phyloP scores from a whole-genome alignment of 225 moss, liverwort and hornwort species.

The Neckera pumila region DNA sequence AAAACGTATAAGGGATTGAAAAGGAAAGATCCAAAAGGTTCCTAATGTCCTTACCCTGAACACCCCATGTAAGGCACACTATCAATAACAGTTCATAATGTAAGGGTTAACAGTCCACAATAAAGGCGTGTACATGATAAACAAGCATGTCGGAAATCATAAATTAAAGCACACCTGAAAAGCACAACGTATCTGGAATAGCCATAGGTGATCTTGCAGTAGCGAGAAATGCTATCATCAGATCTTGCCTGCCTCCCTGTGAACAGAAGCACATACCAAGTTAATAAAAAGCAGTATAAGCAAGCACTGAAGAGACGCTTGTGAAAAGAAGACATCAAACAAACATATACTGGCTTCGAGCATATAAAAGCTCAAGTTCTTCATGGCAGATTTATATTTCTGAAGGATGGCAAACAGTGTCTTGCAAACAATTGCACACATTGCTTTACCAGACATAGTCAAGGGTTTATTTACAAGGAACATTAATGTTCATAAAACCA shows the following conservation, averaged over 20 bases:
- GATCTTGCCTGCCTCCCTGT: slow-evolving; percentile 69
- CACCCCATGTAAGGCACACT: neutral
- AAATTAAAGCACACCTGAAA: slow-evolving; percentile 44
- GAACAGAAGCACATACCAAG: neutral
- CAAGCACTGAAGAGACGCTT: neutral
- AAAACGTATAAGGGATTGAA: neutral
- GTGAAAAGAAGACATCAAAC: neutral
- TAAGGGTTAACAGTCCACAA: neutral
- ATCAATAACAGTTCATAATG: neutral
- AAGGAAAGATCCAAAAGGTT: neutral
- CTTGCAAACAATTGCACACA: neutral
- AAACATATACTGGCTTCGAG: neutral
- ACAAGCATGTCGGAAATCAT: neutral
- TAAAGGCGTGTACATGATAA: neutral
- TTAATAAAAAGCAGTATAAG: neutral
- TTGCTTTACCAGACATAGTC: neutral
- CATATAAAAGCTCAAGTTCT: neutral
- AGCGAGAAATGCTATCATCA: slow-evolving; percentile 74
- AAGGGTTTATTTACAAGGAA: neutral
- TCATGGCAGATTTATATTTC: neutral
- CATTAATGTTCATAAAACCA: neutral
- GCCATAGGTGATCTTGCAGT: slow-evolving; percentile 74
- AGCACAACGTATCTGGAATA: slow-evolving; percentile 67
- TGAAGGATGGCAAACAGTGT: neutral
- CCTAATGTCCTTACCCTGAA: neutral